phyloP scores from a whole-genome alignment of 805 yeast genomes.

The Candida easanensis region DNA sequence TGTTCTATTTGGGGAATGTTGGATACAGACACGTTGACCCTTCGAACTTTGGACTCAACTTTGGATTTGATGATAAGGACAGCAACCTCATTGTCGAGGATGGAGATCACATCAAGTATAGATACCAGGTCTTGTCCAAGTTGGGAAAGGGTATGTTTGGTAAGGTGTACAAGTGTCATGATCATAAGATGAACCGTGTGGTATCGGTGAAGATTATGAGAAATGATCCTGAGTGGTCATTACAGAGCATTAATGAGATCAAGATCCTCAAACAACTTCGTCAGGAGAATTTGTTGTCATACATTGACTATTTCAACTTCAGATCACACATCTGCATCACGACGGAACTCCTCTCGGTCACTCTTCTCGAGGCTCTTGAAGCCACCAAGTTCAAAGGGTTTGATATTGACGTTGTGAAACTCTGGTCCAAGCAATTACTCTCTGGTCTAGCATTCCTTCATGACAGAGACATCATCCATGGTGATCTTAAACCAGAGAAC shows the following conservation, averaged over 20 bases:
- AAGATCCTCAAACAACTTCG: slow-evolving; percentile 54
- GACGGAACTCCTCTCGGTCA: slow-evolving; percentile 68
- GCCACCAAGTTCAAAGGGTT: slow-evolving; percentile 49
- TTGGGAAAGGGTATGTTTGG: slow-evolving; percentile 87
- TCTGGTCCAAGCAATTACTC: slow-evolving; percentile 53
- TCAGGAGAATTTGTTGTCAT: slow-evolving; percentile 36
- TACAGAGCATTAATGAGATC: slow-evolving; percentile 78
- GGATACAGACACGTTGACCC: slow-evolving; percentile 6
- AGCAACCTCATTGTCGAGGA: slow-evolving; percentile 55
- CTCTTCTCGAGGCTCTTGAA: slow-evolving; percentile 59
- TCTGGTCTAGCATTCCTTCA: slow-evolving; percentile 62
- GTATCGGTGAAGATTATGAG: slow-evolving; percentile 80
- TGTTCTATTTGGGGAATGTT: slow-evolving; percentile 48
- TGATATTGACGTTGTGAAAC: slow-evolving; percentile 36
- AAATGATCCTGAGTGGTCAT: slow-evolving; percentile 67
- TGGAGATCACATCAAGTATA: slow-evolving; percentile 73
- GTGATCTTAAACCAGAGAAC: slow-evolving; percentile 87
- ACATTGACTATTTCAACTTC: slow-evolving; percentile 70
- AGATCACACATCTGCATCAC: slow-evolving; percentile 81
- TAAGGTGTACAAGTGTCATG: slow-evolving; percentile 64
- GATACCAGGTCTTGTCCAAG: slow-evolving; percentile 57
- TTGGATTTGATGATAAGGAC: slow-evolving; percentile 69
- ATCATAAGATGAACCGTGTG: slow-evolving; percentile 53
- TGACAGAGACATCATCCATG: slow-evolving; percentile 59
- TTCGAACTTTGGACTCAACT: slow-evolving; percentile 15